A percentile compares a stretch with the other conserved stretches of the same genome.
Conservation (phyloP, 2,329 filamentous ascomycete genomes). For the Pestalotiopsis sp. region DNA sequence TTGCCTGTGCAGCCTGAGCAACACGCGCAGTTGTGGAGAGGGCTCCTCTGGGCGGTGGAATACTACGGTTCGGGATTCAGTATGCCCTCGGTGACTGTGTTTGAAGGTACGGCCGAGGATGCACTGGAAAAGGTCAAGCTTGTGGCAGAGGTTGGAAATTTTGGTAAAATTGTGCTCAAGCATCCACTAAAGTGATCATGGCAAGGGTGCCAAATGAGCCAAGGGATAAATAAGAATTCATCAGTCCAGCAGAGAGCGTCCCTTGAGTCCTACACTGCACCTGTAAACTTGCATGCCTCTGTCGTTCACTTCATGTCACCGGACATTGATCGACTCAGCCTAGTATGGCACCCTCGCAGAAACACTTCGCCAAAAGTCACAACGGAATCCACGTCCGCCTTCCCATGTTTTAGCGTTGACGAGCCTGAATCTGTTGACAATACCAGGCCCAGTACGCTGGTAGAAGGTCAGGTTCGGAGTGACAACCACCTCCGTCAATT, state of each 20-base stretch:
- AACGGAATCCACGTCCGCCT: conserved; percentile 24
- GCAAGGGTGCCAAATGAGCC: no score
- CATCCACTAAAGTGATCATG: neutral
- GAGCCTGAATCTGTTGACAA: conserved; percentile 26
- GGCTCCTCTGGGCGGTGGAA: neutral
- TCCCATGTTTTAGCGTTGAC: conserved; percentile 25
- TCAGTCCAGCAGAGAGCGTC: no score
- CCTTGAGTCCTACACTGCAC: no score
- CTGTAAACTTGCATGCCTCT: no score
- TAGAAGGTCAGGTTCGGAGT: conserved; percentile 25
- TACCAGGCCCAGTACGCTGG: conserved; percentile 21
- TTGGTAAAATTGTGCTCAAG: conserved; percentile 8
- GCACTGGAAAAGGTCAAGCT: neutral
- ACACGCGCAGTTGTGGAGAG: neutral
- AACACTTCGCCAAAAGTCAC: conserved; percentile 26
- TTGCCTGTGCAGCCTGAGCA: neutral
- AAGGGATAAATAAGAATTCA: no score
- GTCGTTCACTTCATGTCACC: no score
- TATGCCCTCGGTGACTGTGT: neutral
- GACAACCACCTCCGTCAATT: conserved; percentile 19
- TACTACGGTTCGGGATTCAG: neutral
- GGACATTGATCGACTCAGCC: neutral
- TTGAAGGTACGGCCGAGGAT: conserved; percentile 4
- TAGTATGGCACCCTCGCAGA: conserved; percentile 24
- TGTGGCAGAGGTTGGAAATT: neutral